A percentile compares a stretch with the other conserved stretches of the same genome.
These are phyloP conservation scores for Penicillium mononematosum DNA, from an alignment of 495 filamentous ascomycete species.

Conservation along the genomic window DNA sequence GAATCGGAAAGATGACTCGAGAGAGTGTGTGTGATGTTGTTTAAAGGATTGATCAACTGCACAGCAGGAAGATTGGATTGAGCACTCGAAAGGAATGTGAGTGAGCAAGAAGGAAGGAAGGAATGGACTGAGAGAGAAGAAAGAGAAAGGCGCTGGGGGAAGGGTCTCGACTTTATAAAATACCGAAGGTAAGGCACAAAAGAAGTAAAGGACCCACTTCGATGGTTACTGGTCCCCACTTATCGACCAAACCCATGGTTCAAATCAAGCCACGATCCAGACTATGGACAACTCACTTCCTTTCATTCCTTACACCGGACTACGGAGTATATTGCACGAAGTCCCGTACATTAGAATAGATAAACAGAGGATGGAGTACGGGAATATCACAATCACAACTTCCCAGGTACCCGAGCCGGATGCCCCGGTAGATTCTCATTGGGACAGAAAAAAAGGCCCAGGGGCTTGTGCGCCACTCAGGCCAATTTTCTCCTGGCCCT, in stretches of 20 bases:
- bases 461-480: slow-evolving; percentile 3
- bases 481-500: not conserved
- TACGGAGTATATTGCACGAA: too few relatives aligned
- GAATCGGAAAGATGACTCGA: slow-evolving; percentile 10
- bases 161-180: slow-evolving; percentile 11
- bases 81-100: slow-evolving; percentile 31
- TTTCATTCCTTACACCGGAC: not conserved
- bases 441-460: not conserved
- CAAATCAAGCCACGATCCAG: slow-evolving; percentile 7
- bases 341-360: too few relatives aligned
- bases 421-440: not conserved
- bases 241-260: slow-evolving; percentile 1
- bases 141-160: not conserved
- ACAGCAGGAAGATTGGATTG: slow-evolving; percentile 35
- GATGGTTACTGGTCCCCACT: not conserved
- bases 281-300: not conserved
- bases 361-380: not conserved
- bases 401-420: slow-evolving; percentile 7
- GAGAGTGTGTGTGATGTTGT: slow-evolving; percentile 11
- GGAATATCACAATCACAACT: not conserved
- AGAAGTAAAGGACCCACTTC: not conserved
- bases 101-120: slow-evolving; percentile 23
- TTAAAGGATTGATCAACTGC: slow-evolving; percentile 35
- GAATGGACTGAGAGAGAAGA: slow-evolving; percentile 15
- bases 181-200: not conserved